Evolutionary conservation across 2,329 filamentous ascomycete species (phyloP).

Genomic region (Trichophyton simii): DNA sequence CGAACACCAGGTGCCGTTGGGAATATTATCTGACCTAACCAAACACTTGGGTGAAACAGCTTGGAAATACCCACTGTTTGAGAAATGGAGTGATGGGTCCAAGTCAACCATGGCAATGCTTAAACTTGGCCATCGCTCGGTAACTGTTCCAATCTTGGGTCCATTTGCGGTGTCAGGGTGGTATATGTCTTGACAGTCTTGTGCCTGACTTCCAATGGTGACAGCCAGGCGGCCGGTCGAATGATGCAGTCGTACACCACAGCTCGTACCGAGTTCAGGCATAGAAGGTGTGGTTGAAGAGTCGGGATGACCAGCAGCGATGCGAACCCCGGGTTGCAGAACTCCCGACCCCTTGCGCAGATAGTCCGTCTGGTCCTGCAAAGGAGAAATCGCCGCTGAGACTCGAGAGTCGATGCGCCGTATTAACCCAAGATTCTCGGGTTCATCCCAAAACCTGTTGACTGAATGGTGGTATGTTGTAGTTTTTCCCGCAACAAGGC

Average conservation of each 20-base stretch:
- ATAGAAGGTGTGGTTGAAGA: background rate
- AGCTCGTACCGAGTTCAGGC: background rate
- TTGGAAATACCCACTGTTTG: too few species aligned
- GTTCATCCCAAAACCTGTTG: background rate
- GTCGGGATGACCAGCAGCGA: background rate
- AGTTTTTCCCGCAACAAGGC: background rate
- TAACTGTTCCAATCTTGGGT: too few species aligned
- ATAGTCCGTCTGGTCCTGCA: background rate
- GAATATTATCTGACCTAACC: too few species aligned
- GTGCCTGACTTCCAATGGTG: too few species aligned
- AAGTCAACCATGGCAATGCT: too few species aligned
- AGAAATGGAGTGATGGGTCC: too few species aligned
- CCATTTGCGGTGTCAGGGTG: too few species aligned
- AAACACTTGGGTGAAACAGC: too few species aligned
- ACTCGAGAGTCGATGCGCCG: background rate
- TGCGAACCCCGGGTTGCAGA: background rate
- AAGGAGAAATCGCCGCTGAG: background rate
- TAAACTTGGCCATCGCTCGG: too few species aligned
- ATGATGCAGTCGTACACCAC: background rate
- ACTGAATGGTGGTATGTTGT: background rate
- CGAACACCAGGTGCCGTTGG: too few species aligned
- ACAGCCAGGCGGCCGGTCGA: background rate
- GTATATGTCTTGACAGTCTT: too few species aligned
- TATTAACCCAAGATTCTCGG: background rate
- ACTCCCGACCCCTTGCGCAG: background rate